Conservation (phyloP, 129 eudicot genomes). For the Pseudognaphalium luteoalbum region DNA sequence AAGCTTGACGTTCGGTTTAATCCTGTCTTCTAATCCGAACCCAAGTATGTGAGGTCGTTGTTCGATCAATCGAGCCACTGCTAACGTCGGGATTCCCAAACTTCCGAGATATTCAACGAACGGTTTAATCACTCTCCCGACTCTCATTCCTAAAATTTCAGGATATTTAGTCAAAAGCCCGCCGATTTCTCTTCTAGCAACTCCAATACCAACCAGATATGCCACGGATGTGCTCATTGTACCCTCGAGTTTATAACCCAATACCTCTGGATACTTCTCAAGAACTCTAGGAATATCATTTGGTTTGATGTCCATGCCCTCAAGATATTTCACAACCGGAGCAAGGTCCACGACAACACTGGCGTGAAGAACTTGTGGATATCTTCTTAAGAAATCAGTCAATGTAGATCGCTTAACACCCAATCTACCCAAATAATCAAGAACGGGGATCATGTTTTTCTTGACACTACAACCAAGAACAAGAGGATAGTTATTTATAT, state of each 20-base stretch:
- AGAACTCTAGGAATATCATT: constrained; percentile 73
- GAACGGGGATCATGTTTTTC: constrained; percentile 97
- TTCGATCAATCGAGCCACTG: constrained; percentile 87
- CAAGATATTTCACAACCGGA: constrained; percentile 90
- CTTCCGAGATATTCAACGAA: constrained; percentile 81
- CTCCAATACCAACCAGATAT: constrained; percentile 91
- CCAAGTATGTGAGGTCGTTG: constrained; percentile 91
- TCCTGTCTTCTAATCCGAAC: constrained; percentile 61
- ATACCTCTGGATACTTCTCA: constrained; percentile 85
- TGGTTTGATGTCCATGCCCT: constrained; percentile 86
- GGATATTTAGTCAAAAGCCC: constrained; percentile 78
- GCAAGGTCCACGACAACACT: constrained; percentile 94
- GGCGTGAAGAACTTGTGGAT: constrained; percentile 95
- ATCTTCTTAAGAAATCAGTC: constrained; percentile 70
- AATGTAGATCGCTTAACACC: constrained; percentile 68
- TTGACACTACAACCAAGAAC: constrained; percentile 99
- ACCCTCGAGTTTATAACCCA: constrained; percentile 97
- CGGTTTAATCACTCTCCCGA: constrained; percentile 85
- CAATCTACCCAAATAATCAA: constrained; percentile 83
- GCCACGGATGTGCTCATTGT: constrained; percentile 99
- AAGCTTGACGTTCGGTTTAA: constrained; percentile 67
- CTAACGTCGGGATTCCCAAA: constrained; percentile 70
- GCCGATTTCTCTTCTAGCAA: constrained; percentile 90
- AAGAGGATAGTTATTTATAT: constrained; percentile 86
- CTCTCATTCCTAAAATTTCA: constrained; percentile 90